Base-by-base conservation (phyloP, 2,329 filamentous ascomycete genomes). In the Ceratocystis ficicola region DNA sequence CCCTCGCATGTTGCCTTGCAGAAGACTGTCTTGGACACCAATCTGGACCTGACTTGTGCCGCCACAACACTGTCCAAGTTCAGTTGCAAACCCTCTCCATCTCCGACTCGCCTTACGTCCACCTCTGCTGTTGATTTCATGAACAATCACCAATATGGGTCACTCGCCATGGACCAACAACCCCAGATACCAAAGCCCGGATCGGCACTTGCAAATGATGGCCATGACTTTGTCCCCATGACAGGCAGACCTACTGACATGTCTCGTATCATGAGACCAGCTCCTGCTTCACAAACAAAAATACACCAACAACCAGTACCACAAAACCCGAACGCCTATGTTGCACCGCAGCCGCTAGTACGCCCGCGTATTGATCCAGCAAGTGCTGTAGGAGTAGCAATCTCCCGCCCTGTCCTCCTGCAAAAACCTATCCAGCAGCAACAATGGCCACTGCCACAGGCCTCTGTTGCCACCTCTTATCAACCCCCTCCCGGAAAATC, bases 391-490 rank as follows among this genome's bases (percentile, higher is more conserved):
- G 75, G 75, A 17, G 72, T 78, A 60, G 74, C 79, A 60, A 85
- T 86, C 71, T 79, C 81, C 50, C 77, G 80, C 72, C 83, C 80
- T 32, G 76, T 74, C 4, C 81, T 77, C 62, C 75, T 79, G 62
- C 77, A 81, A 5, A 81, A 84, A 70, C 81, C 81, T 81, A 82
- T 15, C 71, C 84, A 48, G 72, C 76, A 36, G 76, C 74, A 17
- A 75, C 78, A 15, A 71, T 77, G 22, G 70, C 73, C 48, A 70
- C 75, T n/a, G 70, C 75, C 17, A 67, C 72, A 15, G 73, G 44
- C 70, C 10, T 69, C 72, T 30, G 64, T 71, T 12, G 74, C 76
- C 50, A 65, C 73, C 20, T 75, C 77, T 64, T 83, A 83, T 69
- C 77, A 77, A 70, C 78, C 81, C 64, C 79, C 81, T 17, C 74